Evolutionary conservation across 495 filamentous ascomycete species (phyloP).

Genomic region (Aspergillus baeticus): DNA sequence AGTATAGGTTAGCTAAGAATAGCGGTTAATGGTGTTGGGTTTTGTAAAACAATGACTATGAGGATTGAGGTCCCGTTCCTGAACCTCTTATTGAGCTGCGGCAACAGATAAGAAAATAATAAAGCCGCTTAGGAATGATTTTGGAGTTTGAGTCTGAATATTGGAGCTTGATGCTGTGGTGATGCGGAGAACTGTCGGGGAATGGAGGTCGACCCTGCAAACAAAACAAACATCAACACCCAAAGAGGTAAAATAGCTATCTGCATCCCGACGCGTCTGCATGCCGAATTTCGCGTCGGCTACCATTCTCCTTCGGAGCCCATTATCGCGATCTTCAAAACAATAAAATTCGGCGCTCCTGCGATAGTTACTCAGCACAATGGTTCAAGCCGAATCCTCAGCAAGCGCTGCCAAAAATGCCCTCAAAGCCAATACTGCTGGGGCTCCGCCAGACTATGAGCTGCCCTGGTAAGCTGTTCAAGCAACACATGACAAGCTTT

Average conservation of each 20-base stretch:
- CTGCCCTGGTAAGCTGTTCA: conserved; percentile 73
- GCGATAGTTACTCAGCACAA: conserved; percentile 17
- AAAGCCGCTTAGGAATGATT: background rate
- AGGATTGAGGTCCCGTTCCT: background rate
- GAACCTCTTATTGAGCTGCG: background rate
- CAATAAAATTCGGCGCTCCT: background rate
- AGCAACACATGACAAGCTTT: background rate
- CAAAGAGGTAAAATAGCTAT: conserved; percentile 2
- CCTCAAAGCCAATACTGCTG: conserved; percentile 60
- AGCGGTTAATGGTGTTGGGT: background rate
- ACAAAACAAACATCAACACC: background rate
- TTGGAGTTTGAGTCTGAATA: background rate
- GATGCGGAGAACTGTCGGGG: background rate
- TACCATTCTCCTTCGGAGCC: background rate
- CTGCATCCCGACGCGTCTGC: conserved; percentile 21
- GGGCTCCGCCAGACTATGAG: conserved; percentile 69
- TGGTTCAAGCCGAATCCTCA: conserved; percentile 72
- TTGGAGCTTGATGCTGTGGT: background rate
- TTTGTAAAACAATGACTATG: background rate
- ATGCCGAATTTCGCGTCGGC: conserved; percentile 34
- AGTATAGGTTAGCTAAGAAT: background rate
- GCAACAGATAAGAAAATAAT: background rate
- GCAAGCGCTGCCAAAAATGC: conserved; percentile 67
- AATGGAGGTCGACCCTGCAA: background rate
- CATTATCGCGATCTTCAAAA: background rate